These are phyloP conservation scores for Aspergillus neoniger DNA, from an alignment of 2,329 filamentous ascomycete species.

Conservation along the genomic window DNA sequence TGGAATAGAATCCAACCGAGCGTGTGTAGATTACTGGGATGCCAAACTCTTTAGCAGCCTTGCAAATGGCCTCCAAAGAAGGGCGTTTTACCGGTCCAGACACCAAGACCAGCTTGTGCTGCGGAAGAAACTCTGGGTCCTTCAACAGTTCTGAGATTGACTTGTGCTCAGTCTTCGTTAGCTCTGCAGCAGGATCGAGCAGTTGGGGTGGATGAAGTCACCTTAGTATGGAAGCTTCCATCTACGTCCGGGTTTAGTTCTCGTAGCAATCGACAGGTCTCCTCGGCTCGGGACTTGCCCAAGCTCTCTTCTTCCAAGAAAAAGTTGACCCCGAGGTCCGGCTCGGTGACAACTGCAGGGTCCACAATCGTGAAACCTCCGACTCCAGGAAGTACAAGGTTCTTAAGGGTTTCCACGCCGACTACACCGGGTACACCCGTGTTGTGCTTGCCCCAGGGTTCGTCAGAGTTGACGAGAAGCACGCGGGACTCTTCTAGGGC, in stretches of 20 bases:
- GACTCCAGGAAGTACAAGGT: conserved; percentile 90
- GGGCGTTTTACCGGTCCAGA: conserved; percentile 60
- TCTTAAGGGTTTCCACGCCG: conserved; percentile 90
- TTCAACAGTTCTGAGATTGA: conserved; percentile 42
- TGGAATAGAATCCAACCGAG: conserved; percentile 88
- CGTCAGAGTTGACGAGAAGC: conserved; percentile 77
- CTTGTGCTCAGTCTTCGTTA: conserved; percentile 22
- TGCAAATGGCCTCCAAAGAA: conserved; percentile 53
- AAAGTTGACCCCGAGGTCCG: conserved; percentile 94
- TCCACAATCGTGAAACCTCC: conserved; percentile 92
- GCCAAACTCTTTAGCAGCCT: conserved; percentile 56
- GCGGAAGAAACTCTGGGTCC: conserved; percentile 40
- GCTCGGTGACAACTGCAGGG: conserved; percentile 71
- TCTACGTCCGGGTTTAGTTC: conserved; percentile 93
- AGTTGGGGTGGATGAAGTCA: conserved; percentile 28
- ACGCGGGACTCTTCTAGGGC: conserved; percentile 89
- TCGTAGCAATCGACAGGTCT: conserved; percentile 72
- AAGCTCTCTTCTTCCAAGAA: conserved; percentile 81
- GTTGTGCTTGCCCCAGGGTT: conserved; percentile 37
- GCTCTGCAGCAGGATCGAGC: conserved; percentile 3
- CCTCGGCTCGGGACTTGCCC: conserved; percentile 75
- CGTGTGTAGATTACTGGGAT: conserved; percentile 81
- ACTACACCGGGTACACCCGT: conserved; percentile 72
- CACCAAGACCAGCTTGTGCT: conserved; percentile 63
- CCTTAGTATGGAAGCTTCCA: conserved; percentile 67